These are phyloP conservation scores for Pharus latifolius DNA, from an alignment of 176 grass and related monocot species.

Conservation along the genomic window DNA sequence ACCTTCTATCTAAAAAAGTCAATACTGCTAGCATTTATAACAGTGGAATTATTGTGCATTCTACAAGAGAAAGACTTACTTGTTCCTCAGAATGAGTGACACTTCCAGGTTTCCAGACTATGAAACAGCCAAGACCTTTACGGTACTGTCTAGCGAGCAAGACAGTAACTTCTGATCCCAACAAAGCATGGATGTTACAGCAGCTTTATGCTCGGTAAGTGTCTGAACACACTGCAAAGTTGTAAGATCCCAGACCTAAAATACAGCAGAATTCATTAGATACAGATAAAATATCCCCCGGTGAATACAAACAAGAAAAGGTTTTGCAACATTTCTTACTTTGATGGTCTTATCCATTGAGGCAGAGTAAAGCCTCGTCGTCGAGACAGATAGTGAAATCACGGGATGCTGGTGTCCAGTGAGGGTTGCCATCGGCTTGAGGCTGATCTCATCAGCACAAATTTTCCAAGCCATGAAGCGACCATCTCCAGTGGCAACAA, in stretches of 20 bases:
- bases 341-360: slow-evolving; percentile 40
- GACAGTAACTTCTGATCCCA: slow-evolving; percentile 55
- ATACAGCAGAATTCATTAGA: slow-evolving; percentile 2
- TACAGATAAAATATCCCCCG: background rate
- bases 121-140: slow-evolving; percentile 44
- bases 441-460: slow-evolving; percentile 3
- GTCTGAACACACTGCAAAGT: slow-evolving; percentile 46
- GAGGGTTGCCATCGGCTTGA: background rate
- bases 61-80: slow-evolving; percentile 12
- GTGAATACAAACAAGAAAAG: background rate
- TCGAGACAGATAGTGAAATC: slow-evolving; percentile 19
- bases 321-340: background rate
- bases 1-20: no score
- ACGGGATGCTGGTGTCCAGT: slow-evolving; percentile 20
- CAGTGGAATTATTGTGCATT: background rate
- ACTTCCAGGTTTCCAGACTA: slow-evolving; percentile 36
- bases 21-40: no score
- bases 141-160: slow-evolving; percentile 47
- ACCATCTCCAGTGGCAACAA: slow-evolving; percentile 32
- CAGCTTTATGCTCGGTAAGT: slow-evolving; percentile 36
- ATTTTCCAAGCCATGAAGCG: slow-evolving; percentile 31
- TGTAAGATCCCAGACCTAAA: slow-evolving; percentile 47
- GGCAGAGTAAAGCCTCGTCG: slow-evolving; percentile 25
- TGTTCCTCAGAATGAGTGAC: slow-evolving; percentile 41
- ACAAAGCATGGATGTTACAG: slow-evolving; percentile 54